Evolutionary conservation across 2,329 filamentous ascomycete species (phyloP).

Genomic region (Ilyonectria sp.): DNA sequence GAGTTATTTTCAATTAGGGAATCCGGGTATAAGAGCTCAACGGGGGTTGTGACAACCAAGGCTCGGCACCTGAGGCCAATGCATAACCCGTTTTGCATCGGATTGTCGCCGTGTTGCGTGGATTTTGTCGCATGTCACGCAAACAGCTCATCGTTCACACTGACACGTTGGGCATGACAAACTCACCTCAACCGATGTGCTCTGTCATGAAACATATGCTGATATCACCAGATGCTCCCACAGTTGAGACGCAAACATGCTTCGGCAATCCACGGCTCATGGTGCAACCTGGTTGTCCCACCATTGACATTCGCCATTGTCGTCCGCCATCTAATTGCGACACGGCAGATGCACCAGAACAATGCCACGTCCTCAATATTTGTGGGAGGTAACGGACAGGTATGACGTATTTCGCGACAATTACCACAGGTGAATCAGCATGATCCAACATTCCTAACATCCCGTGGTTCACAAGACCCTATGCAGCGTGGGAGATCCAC

Average conservation of each 20-base stretch:
- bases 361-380: not conserved
- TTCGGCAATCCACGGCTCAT: conserved; percentile 33
- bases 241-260: conserved; percentile 14
- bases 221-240: not conserved
- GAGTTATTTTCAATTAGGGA: not conserved
- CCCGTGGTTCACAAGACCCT: conserved; percentile 13
- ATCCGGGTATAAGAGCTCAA: not conserved
- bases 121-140: conserved; percentile 2
- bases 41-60: too few relatives aligned
- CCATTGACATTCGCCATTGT: conserved; percentile 21
- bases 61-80: not conserved
- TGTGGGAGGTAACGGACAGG: not conserved
- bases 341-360: conserved; percentile 12
- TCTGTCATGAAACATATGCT: not conserved
- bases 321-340: conserved; percentile 4
- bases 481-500: conserved; percentile 20
- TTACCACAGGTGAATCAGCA: not conserved
- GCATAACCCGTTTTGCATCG: not conserved
- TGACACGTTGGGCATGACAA: not conserved
- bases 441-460: not conserved
- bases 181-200: not conserved
- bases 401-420: not conserved
- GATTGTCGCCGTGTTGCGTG: not conserved
- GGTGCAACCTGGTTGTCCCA: conserved; percentile 11
- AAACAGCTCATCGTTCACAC: not conserved